Evolutionary conservation across 2,329 filamentous ascomycete genomes (phyloP), one percentile per base, ranked within the genome.

Genomic region (Fusarium sororula): DNA sequence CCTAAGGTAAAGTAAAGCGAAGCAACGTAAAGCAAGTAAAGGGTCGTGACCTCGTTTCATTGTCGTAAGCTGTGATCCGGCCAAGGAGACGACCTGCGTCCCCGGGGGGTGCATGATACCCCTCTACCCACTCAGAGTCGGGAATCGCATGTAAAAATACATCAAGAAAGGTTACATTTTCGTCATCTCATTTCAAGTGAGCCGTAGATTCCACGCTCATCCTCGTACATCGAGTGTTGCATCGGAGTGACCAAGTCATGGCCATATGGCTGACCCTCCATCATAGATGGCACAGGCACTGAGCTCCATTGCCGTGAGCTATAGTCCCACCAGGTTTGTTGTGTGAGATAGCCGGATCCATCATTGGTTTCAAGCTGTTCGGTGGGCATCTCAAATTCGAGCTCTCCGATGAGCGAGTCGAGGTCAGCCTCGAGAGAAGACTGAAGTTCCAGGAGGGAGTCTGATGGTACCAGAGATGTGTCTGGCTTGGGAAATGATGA

Each of bases 401-500:
- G 68, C 41, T 74, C 72, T 30, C 72, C 72, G 20, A 74, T 74
- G 35, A 75, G 65, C 18, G 72, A 73, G 42, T 75, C 72, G 35
- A 74, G 72, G 28, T 74, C 72, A 58, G 72, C 72, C 45, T 74
- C 72, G 26, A 74, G 72, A 56, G 72, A 74, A 37, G 72, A 70
- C 22, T 74, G 72, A 42, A 75, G 58, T 35, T 74, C 72, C 22
- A 74, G 54, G 12, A 73, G 57, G 15, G 72, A 63, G 30, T 74
- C 72, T 18, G 72, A 69, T 32, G 63, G 72, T 37, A 55, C 41
- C 26, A 74, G 88, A 35, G 85, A 84, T 14, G 86, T 81, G 18
- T 88, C 87, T 38, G 84, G 82, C 17, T 85, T 85, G 14, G 84
- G 78, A 7, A 87, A 84, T 18, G 87, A 86, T 13, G 83, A 84